Conservation (phyloP, 306 rosid species). For the Malus asiatica region DNA sequence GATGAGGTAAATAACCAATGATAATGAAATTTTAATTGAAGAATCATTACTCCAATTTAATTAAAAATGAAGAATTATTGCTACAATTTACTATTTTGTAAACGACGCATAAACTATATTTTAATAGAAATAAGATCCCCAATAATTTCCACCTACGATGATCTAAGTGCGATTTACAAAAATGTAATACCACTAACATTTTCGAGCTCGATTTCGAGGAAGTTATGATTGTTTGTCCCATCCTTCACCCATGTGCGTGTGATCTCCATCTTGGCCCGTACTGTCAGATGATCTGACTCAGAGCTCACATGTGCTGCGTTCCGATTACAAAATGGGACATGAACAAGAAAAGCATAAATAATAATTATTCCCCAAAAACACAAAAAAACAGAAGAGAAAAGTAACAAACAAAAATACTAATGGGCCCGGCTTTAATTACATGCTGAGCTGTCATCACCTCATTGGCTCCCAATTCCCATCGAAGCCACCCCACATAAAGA, state of each 20-base stretch:
- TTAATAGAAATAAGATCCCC: too few species aligned
- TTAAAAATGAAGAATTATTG: accelerated
- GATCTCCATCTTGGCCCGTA: not conserved
- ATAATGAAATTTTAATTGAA: too few species aligned
- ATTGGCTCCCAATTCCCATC: not conserved
- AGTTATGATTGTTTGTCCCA: not conserved
- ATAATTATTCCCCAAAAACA: too few species aligned
- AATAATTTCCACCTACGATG: too few species aligned
- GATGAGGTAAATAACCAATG: too few species aligned
- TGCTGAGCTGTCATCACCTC: not conserved
- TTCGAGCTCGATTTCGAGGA: not conserved
- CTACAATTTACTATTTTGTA: too few species aligned
- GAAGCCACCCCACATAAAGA: not conserved
- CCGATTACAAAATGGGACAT: not conserved
- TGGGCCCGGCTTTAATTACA: not conserved
- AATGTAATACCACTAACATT: too few species aligned
- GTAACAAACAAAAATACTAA: not conserved
- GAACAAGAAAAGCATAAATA: not conserved
- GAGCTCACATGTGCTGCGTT: not conserved
- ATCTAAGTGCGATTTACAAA: too few species aligned
- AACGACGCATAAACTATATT: too few species aligned
- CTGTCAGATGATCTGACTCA: too few species aligned
- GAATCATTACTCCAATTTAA: too few species aligned
- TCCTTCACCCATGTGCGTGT: not conserved
- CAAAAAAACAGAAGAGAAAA: not conserved